A percentile compares a stretch with the other conserved stretches of the same genome.
Conservation (phyloP, 495 filamentous ascomycete genomes). For the Hypoxylon perforatum region DNA sequence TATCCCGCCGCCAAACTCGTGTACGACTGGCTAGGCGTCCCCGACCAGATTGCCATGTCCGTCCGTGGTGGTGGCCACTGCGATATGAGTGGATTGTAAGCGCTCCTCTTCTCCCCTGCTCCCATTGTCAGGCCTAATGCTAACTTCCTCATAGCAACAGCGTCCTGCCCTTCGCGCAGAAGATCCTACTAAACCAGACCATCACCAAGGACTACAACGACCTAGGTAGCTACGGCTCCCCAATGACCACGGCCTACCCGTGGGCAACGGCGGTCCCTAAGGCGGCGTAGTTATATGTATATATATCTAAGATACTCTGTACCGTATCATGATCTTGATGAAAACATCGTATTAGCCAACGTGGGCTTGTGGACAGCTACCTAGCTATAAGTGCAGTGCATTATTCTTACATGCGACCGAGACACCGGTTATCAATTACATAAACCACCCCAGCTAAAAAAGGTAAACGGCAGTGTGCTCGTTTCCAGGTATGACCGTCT, state of each 20-base stretch:
- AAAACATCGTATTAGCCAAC: no score
- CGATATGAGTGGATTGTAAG: constrained; percentile 62
- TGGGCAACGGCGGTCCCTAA: constrained; percentile 57
- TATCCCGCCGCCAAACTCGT: constrained; percentile 64
- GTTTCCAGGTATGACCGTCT: constrained; percentile 8
- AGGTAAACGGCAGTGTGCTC: no score
- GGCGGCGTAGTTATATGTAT: constrained; percentile 19
- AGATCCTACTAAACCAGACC: constrained; percentile 59
- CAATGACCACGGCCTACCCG: constrained; percentile 60
- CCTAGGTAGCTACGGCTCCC: constrained; percentile 57
- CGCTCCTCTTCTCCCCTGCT: constrained; percentile 4
- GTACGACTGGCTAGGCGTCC: constrained; percentile 62
- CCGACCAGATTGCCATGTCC: constrained; percentile 61
- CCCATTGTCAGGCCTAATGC: not conserved
- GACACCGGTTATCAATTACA: not conserved
- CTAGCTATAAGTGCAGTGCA: no score
- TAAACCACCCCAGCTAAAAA: no score
- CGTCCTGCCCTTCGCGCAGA: constrained; percentile 62
- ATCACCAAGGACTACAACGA: constrained; percentile 60
- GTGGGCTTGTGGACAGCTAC: no score
- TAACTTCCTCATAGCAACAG: constrained; percentile 50
- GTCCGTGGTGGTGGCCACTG: constrained; percentile 62
- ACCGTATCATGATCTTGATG: no score
- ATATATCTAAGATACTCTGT: not conserved
- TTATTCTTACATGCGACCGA: constrained; percentile 18